A percentile compares a stretch with the other conserved stretches of the same genome.
These are phyloP conservation scores for Aspergillus aculeatus DNA, from an alignment of 2,329 filamentous ascomycete genomes.

Conservation along the genomic window DNA sequence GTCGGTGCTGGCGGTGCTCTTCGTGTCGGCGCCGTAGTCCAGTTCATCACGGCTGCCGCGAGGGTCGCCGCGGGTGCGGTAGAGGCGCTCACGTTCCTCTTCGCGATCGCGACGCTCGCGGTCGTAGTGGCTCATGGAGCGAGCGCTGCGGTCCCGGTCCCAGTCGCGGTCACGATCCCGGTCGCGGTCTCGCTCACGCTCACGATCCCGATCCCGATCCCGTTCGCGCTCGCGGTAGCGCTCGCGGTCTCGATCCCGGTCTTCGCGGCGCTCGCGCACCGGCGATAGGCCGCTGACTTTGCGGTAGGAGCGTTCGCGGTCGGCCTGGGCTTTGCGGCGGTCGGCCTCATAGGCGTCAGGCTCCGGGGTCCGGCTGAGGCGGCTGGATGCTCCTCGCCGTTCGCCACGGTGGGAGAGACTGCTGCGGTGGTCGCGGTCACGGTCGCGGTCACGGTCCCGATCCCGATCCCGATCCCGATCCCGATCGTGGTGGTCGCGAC, in stretches of 20 bases:
- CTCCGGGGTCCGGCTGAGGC: conserved; percentile 85
- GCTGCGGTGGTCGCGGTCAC: conserved; percentile 58
- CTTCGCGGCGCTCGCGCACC: conserved; percentile 38
- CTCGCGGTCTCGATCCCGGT: conserved; percentile 39
- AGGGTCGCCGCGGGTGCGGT: conserved; percentile 77
- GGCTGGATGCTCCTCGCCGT: conserved; percentile 44
- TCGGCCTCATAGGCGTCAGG: conserved; percentile 93
- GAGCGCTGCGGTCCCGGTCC: conserved; percentile 35
- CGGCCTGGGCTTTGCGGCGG: conserved; percentile 86
- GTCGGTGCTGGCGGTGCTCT: conserved; percentile 59
- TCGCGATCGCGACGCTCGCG: conserved; percentile 85
- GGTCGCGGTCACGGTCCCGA: conserved; percentile 51
- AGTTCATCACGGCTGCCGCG: conserved; percentile 80
- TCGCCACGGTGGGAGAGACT: conserved; percentile 37
- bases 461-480: conserved; percentile 52
- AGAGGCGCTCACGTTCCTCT: conserved; percentile 83
- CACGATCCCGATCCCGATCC: conserved; percentile 41
- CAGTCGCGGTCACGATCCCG: conserved; percentile 39
- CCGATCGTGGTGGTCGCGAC: conserved; percentile 59
- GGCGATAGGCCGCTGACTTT: conserved; percentile 68
- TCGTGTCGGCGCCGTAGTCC: conserved; percentile 76
- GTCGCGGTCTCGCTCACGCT: conserved; percentile 42
- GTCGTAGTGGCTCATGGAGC: conserved; percentile 59
- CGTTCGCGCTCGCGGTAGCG: conserved; percentile 41
- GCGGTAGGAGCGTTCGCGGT: conserved; percentile 89